These are phyloP conservation scores for Thielaviopsis punctulata DNA, from an alignment of 2,329 filamentous ascomycete genomes.

Conservation along the genomic window DNA sequence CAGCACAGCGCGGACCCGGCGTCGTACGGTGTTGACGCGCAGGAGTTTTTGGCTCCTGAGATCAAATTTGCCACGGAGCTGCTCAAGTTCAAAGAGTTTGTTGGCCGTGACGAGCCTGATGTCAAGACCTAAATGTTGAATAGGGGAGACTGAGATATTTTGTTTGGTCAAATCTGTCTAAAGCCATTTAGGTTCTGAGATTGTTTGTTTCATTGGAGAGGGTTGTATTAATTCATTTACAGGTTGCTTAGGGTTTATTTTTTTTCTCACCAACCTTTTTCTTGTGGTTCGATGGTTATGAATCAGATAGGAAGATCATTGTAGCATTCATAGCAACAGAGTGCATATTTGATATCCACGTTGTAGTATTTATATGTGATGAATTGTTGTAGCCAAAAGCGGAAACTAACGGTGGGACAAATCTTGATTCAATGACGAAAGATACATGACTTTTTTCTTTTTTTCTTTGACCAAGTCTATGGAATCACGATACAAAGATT, in stretches of 20 bases:
- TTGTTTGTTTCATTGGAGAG: background rate
- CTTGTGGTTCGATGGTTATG: conserved; percentile 1
- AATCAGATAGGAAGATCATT: conserved; percentile 2
- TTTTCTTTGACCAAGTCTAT: background rate
- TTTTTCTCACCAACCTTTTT: background rate
- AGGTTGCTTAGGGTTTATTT: conserved; percentile 1
- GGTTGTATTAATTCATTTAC: background rate
- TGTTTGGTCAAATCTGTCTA: background rate
- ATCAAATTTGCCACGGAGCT: conserved; percentile 71
- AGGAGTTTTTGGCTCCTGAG: conserved; percentile 85
- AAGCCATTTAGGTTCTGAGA: background rate
- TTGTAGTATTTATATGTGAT: too few species aligned
- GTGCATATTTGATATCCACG: too few species aligned
- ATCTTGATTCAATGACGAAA: background rate
- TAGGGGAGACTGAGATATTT: background rate
- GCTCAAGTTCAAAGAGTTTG: conserved; percentile 83
- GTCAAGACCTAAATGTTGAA: conserved; percentile 60
- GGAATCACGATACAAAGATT: background rate
- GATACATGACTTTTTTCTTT: background rate
- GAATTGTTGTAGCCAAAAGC: background rate
- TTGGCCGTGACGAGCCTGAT: conserved; percentile 83
- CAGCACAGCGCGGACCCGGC: conserved; percentile 73
- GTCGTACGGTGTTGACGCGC: conserved; percentile 66
- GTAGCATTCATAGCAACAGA: background rate
- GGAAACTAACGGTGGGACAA: too few species aligned